Base-by-base conservation (phyloP, 352 stramenopile species). In the Pythium volutum region DNA sequence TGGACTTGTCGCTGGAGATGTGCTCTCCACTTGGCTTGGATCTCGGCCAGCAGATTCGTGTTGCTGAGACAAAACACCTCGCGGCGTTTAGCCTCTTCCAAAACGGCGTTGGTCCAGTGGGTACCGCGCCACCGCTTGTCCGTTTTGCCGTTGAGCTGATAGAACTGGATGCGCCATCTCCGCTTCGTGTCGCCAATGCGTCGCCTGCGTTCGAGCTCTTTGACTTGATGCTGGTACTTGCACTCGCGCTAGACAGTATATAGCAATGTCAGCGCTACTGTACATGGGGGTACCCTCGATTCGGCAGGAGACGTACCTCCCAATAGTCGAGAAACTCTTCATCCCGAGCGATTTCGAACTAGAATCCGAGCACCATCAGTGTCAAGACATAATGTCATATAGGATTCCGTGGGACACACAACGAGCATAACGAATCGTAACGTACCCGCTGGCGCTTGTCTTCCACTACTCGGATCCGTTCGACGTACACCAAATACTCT, bases 261-360 rank as follows among this genome's bases (percentile, higher is more conserved):
- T n/a, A 48, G 14, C 6, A 14, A 43, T 27, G 48, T 10, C 10
- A n/a, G 20, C 48, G 18, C 25, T 55, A 27, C 27, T 14, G 5
- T 15, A 5, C 12, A 45, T 22, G 7, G 16, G 6, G 9, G 12
- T 23, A 45, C n/a, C n/a, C n/a, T n/a, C n/a, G n/a, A 22, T 14
- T 45, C 18, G 8, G 39, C 7, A 11, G 18, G 1, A 31, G 2
- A 53, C 63, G 10, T 61, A 93, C 84, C 78, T 89, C 75, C 81
- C 84, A 93, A 41, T 84, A 91, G 49, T 89, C 79, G 16, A 91
- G 38, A 58, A 84, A 93, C 38, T 91, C 81, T 71, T 93, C 84
- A n/a, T 86, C 75, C 27, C 79, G 74, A 73, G 78, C 89, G 16
- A 76, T 80, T 62, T 84, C 73, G 65, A 91, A 79, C 84, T 93